These are phyloP conservation scores for Dioscorea cayenensis DNA, from an alignment of 116 monocot genomes.

Conservation along the genomic window DNA sequence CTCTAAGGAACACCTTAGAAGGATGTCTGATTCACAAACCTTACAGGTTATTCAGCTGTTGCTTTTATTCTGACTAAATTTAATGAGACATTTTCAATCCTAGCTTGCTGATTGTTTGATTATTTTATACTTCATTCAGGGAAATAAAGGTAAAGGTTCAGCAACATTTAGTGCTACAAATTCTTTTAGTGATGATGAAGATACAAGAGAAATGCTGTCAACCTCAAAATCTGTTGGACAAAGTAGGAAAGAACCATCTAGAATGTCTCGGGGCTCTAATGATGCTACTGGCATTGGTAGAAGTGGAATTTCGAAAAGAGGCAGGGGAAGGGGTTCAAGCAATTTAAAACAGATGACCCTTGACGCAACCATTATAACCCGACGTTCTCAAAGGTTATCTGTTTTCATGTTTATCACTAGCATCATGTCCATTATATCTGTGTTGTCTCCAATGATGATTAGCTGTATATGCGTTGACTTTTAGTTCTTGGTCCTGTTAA, in stretches of 20 bases:
- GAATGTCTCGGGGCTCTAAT: conserved; percentile 18
- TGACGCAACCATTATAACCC: conserved; percentile 43
- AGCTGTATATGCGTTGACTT: background rate
- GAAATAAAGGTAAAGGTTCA: conserved; percentile 32
- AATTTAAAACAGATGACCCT: conserved; percentile 78
- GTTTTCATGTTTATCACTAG: background rate
- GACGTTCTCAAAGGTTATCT: conserved; percentile 54
- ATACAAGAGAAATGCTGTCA: conserved; percentile 40
- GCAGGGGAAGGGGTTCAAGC: conserved; percentile 72
- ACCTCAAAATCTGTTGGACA: conserved; percentile 28
- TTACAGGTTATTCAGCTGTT: conserved; percentile 25
- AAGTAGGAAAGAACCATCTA: conserved; percentile 41
- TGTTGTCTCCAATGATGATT: no score
- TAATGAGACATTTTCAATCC: background rate
- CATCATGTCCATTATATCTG: background rate
- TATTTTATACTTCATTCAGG: conserved; percentile 19
- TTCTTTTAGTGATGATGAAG: conserved; percentile 85
- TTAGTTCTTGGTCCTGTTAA: background rate
- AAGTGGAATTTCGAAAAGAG: conserved; percentile 46
- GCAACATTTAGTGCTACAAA: conserved; percentile 28
- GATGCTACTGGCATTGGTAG: conserved; percentile 24
- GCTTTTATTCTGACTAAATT: background rate
- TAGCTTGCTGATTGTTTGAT: background rate
- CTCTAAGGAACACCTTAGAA: conserved; percentile 33
- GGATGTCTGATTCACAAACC: conserved; percentile 33